Evolutionary conservation across 768 basidiomycete genomes (phyloP).

Genomic region (Trametes cinnabarina): DNA sequence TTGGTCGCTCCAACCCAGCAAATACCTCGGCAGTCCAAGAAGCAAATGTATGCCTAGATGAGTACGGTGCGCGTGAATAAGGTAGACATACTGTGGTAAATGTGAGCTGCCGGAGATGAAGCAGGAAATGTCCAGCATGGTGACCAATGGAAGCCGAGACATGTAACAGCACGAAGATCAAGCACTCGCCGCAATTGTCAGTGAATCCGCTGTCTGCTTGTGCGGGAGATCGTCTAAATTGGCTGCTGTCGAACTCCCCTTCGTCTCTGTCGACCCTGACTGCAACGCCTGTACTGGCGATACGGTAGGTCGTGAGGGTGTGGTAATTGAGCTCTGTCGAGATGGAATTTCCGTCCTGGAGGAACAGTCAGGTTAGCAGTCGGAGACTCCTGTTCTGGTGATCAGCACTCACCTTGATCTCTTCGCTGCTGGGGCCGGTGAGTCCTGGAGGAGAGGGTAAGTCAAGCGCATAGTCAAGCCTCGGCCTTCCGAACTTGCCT

Average conservation of each 20-base stretch:
- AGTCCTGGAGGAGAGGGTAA: conserved; percentile 9
- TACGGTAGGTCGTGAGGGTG: background rate
- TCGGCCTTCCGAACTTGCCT: conserved; percentile 3
- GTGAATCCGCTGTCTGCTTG: conserved; percentile 6
- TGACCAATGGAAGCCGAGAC: background rate
- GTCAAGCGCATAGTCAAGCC: background rate
- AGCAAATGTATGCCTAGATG: conserved; percentile 9
- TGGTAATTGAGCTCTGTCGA: background rate
- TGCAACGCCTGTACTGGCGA: background rate
- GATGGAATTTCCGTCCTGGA: conserved; percentile 1
- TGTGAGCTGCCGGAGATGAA: background rate
- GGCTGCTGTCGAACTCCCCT: background rate
- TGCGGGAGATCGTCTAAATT: conserved; percentile 12
- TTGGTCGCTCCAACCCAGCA: conserved; percentile 7
- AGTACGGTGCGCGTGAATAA: conserved; percentile 9
- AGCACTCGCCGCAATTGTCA: conserved; percentile 16
- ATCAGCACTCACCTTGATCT: conserved; percentile 7
- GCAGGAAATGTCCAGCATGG: background rate
- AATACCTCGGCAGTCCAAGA: conserved; percentile 4
- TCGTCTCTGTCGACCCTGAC: background rate
- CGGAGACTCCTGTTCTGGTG: background rate
- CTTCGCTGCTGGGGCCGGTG: conserved; percentile 14
- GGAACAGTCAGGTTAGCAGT: background rate
- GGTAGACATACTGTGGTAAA: conserved; percentile 12
- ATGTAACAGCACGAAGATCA: background rate